Conservation (phyloP, 495 filamentous ascomycete species). For the Antarctomyces pellizariae region DNA sequence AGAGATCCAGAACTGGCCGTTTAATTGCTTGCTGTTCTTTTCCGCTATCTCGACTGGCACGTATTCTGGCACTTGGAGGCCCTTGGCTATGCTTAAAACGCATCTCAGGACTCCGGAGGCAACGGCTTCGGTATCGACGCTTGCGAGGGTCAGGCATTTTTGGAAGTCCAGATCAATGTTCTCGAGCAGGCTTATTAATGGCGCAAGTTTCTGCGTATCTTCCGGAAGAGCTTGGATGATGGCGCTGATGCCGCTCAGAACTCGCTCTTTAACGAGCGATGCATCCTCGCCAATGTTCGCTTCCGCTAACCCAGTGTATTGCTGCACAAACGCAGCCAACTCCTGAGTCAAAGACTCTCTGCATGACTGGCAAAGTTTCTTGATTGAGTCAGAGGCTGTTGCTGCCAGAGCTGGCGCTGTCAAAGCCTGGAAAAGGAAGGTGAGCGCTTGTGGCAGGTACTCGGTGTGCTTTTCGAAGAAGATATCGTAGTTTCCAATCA, state of each 20-base stretch:
- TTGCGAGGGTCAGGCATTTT: conserved; percentile 14
- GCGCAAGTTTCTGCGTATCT: conserved; percentile 34
- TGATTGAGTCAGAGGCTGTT: conserved; percentile 60
- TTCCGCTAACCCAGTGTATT: no score
- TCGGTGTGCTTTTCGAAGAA: conserved; percentile 59
- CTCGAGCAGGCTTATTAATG: conserved; percentile 37
- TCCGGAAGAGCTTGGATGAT: conserved; percentile 57
- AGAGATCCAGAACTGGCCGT: conserved; percentile 34
- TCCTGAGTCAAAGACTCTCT: conserved; percentile 44
- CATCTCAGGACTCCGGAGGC: conserved; percentile 47
- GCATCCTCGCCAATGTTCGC: conserved; percentile 31
- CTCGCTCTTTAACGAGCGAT: conserved; percentile 50
- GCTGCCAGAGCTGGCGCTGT: conserved; percentile 38
- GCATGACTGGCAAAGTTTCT: conserved; percentile 58
- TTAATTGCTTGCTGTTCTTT: conserved; percentile 15
- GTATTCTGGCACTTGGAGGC: conserved; percentile 52
- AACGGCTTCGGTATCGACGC: conserved; percentile 13
- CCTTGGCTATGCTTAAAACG: conserved; percentile 53
- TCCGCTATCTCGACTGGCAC: conserved; percentile 44
- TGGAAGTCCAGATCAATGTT: conserved; percentile 41
- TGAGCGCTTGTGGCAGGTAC: conserved; percentile 50
- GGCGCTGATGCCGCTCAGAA: conserved; percentile 62
- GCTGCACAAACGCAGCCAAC: conserved; percentile 50
- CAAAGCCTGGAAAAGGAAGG: conserved; percentile 59
- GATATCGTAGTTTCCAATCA: conserved; percentile 55